A percentile compares a stretch with the other conserved stretches of the same genome.
phyloP scores from a whole-genome alignment of 1,139 yeast genomes.

The Debaryomyces subglobosus region DNA sequence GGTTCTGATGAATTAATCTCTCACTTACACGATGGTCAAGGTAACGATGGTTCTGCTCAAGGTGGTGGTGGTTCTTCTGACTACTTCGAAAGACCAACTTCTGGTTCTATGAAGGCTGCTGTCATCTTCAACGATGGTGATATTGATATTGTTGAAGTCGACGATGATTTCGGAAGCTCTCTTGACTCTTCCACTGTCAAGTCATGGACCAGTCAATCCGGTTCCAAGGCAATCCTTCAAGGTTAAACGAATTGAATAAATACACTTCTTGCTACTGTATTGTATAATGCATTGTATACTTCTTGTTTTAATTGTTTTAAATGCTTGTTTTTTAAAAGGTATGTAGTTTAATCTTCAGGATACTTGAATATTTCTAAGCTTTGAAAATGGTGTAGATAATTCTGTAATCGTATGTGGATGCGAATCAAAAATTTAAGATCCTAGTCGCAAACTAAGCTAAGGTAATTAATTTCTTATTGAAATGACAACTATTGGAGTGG shows the following conservation, averaged over 20 bases:
- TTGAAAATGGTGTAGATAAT: neutral
- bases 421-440: neutral
- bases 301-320: conserved; percentile 3
- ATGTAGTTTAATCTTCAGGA: neutral
- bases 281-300: conserved; percentile 1
- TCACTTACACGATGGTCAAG: conserved; percentile 89
- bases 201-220: conserved; percentile 55
- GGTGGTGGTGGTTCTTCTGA: conserved; percentile 86
- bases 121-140: conserved; percentile 66
- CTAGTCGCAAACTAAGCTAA: neutral
- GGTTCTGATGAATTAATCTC: conserved; percentile 77
- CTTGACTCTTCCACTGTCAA: conserved; percentile 60
- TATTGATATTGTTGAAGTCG: conserved; percentile 63
- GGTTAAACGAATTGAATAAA: neutral
- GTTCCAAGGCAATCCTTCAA: conserved; percentile 45
- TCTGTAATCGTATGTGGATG: neutral
- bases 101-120: conserved; percentile 83
- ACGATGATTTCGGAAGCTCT: conserved; percentile 39
- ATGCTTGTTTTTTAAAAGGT: neutral
- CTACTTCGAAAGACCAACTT: conserved; percentile 82
- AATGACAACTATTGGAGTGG: conserved; percentile 44
- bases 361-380: neutral
- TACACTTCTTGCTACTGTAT: conserved; percentile 1
- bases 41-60: conserved; percentile 49
- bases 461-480: neutral